Base-by-base conservation (phyloP, 164 flowering plant species). In the Saururus chinensis region DNA sequence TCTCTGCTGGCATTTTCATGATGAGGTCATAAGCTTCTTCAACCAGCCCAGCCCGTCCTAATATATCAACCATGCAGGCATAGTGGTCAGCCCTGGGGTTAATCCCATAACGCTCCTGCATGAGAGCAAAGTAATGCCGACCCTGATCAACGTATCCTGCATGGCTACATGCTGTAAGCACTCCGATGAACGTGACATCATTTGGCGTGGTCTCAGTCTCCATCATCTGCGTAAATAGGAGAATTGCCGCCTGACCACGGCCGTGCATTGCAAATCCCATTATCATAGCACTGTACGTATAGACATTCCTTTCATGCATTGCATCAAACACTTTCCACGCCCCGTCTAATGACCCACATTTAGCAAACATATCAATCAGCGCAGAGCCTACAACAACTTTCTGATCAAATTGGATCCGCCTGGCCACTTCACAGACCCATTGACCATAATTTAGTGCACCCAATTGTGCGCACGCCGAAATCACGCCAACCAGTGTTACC, bases 191-290 rank as follows among this genome's bases (percentile, higher is more conserved):
- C 0, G 77, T 74, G 45, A 74, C 71, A 48, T 30, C 45, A 19
- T 74, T 68, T 19, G 77, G 77, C 56, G 40, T 54, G 4, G 59
- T 54, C 4, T 48, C 64, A 14, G 69, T 65, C 51, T 62, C 42
- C 7, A 60, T 40, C 77, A 74, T 74, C 25, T 59, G 57, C 40
- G 45, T 40, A 59, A 74, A 74, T 26, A 74, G 19, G 19, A 40
- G 10, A 37, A 74, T 35, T 2, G 77, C 77, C 20, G 42, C 53
- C 41, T 61, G 56, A 21, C 56, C 73, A 22, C 24, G 37, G 22
- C 74, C 76, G 40, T 74, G 76, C 66, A 74, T 74, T 8, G 73
- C 76, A 4, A 74, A 67, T 17, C 73, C 73, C 22, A 53, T 52
- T 22, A 70, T 66, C 73, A 74, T 74, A 0, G 71, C 64, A 49